phyloP scores from a whole-genome alignment of 352 stramenopile species.

The Pythium biforme region DNA sequence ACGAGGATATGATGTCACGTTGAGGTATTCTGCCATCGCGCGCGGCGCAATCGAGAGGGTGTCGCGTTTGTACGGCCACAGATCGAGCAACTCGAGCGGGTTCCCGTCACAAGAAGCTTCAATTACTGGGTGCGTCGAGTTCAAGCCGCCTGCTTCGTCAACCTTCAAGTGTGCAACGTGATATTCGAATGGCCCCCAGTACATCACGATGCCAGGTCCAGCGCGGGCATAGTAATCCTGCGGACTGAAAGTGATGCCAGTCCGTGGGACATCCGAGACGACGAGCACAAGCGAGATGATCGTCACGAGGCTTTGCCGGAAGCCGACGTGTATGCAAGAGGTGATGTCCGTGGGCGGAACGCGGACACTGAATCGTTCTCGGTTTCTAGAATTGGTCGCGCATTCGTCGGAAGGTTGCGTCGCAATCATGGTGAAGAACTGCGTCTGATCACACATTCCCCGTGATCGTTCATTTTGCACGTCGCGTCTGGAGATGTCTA shows the following conservation, averaged over 20 bases:
- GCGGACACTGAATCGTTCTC: background rate
- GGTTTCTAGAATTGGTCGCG: background rate
- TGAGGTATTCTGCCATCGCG: constrained; percentile 8
- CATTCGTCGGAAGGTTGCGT: background rate
- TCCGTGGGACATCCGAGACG: constrained; percentile 50
- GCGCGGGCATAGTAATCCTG: constrained; percentile 27
- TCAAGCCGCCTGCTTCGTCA: background rate
- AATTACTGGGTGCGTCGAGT: background rate
- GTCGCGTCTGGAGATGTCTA: too few species aligned
- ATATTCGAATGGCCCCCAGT: constrained; percentile 51
- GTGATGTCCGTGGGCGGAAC: background rate
- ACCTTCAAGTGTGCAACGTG: constrained; percentile 34
- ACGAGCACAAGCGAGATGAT: constrained; percentile 39
- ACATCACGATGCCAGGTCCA: constrained; percentile 31
- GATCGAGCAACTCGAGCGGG: constrained; percentile 1
- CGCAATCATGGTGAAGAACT: too few species aligned
- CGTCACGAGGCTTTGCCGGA: constrained; percentile 25
- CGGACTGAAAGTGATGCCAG: constrained; percentile 34
- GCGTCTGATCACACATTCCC: too few species aligned
- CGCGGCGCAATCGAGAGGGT: constrained; percentile 19
- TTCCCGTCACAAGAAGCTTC: background rate
- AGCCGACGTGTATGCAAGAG: background rate
- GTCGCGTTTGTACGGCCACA: constrained; percentile 26
- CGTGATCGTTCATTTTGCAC: too few species aligned
- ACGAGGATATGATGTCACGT: constrained; percentile 28